phyloP scores from a whole-genome alignment of 768 basidiomycete species.

The Rhodotorula diobovata region DNA sequence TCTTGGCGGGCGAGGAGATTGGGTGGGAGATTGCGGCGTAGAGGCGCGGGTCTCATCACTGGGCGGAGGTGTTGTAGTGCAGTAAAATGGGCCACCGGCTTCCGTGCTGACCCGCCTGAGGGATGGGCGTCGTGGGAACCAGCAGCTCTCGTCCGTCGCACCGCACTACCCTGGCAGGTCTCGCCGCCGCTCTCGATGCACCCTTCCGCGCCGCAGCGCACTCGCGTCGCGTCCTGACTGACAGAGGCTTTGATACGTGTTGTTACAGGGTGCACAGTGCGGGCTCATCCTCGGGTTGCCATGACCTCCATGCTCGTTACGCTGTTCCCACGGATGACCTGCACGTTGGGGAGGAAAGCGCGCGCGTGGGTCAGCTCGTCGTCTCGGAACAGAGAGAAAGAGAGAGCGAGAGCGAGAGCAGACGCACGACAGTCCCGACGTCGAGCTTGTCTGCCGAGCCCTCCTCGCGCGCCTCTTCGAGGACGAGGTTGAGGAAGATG shows the following conservation, averaged over 20 bases:
- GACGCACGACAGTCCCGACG: conserved; percentile 75
- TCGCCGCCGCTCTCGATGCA: no score
- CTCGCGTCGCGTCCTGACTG: no score
- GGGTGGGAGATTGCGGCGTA: conserved; percentile 56
- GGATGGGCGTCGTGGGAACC: no score
- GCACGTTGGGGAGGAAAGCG: conserved; percentile 25
- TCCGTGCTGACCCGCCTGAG: no score
- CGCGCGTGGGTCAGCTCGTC: background rate
- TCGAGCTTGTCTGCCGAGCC: conserved; percentile 71
- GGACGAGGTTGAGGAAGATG: conserved; percentile 94
- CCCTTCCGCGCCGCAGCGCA: no score
- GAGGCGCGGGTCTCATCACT: no score
- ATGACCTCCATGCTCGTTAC: conserved; percentile 85
- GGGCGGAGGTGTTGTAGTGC: background rate
- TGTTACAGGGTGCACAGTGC: background rate
- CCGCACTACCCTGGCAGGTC: no score
- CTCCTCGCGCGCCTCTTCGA: conserved; percentile 94
- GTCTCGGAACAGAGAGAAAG: background rate
- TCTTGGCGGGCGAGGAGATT: conserved; percentile 78
- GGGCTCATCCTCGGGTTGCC: conserved; percentile 8
- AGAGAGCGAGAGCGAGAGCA: background rate
- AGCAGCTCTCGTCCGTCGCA: no score
- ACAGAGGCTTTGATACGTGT: no score
- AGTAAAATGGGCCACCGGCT: no score
- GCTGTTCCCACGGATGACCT: conserved; percentile 96